These are phyloP conservation scores for Fusarium nelsonii DNA, from an alignment of 2,329 filamentous ascomycete species.

Conservation along the genomic window DNA sequence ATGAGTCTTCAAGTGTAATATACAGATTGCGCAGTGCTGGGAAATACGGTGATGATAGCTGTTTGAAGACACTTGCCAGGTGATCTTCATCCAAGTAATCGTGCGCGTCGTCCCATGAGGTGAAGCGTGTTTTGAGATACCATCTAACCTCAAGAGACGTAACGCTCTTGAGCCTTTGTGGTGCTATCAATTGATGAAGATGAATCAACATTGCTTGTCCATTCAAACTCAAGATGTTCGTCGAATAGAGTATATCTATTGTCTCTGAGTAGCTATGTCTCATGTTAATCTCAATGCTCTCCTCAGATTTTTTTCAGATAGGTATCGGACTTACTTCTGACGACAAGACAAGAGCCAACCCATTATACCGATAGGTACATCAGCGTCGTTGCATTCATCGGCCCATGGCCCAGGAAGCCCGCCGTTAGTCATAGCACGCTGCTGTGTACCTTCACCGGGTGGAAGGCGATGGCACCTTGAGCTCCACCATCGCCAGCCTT, in stretches of 20 bases:
- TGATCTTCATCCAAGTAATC: neutral
- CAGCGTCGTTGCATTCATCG: neutral
- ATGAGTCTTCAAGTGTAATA: neutral
- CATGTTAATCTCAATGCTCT: neutral
- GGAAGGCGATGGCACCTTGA: neutral
- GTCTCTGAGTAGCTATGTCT: neutral
- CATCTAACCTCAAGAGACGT: neutral
- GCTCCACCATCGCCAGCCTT: neutral
- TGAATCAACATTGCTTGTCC: neutral
- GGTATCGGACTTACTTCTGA: neutral
- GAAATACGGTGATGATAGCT: neutral
- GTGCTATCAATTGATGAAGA: neutral
- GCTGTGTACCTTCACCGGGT: neutral
- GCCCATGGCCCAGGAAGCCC: neutral
- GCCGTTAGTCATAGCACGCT: neutral
- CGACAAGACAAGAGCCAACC: slow-evolving; percentile 2
- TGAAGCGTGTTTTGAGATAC: neutral
- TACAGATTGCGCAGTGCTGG: neutral
- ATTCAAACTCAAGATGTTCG: neutral
- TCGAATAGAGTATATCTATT: neutral
- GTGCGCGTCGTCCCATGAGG: neutral
- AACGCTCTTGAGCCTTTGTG: neutral
- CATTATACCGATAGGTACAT: neutral
- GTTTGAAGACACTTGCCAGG: neutral
- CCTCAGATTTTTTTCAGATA: neutral